phyloP scores from a whole-genome alignment of 208 protist genomes.

The Crithidia sp. region DNA sequence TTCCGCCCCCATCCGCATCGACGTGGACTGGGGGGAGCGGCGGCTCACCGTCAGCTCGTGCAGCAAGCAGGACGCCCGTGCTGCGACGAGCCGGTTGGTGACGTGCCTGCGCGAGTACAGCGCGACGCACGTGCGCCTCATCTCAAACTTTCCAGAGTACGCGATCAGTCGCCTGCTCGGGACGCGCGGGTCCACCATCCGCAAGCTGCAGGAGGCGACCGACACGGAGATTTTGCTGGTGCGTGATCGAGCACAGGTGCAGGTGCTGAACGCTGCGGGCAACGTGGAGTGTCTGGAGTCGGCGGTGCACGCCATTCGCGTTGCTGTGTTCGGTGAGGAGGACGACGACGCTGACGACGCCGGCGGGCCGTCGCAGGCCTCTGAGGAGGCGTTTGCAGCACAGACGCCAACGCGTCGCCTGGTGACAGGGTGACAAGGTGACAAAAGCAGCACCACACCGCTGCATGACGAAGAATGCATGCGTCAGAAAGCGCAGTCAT shows the following conservation, averaged over 20 bases:
- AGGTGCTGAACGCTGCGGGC: constrained; percentile 40
- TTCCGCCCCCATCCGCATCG: constrained; percentile 42
- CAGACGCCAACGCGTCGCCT: constrained; percentile 12
- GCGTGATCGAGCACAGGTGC: constrained; percentile 38
- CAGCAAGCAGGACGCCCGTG: constrained; percentile 29
- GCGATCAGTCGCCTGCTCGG: constrained; percentile 39
- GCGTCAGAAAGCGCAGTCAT: neutral
- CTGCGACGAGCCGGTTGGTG: constrained; percentile 35
- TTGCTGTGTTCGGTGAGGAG: constrained; percentile 14
- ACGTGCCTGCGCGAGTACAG: constrained; percentile 27
- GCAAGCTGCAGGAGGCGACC: constrained; percentile 39
- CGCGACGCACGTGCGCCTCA: constrained; percentile 35
- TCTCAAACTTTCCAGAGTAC: constrained; percentile 33
- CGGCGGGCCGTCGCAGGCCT: neutral
- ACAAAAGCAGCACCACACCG: neutral
- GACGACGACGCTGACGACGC: constrained; percentile 22
- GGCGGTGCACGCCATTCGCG: constrained; percentile 31
- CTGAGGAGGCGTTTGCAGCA: constrained; percentile 1
- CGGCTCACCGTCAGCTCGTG: constrained; percentile 39
- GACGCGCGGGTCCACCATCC: constrained; percentile 33
- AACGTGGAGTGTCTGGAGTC: constrained; percentile 40
- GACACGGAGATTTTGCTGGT: constrained; percentile 48
- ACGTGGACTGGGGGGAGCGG: constrained; percentile 41
- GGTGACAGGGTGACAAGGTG: neutral
- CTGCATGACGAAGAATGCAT: neutral